Percentiles rank a stretch among this genome's conserved stretches.
Evolutionary conservation across 352 stramenopile species (phyloP).

Genomic region (Phytopythium mirpurense): DNA sequence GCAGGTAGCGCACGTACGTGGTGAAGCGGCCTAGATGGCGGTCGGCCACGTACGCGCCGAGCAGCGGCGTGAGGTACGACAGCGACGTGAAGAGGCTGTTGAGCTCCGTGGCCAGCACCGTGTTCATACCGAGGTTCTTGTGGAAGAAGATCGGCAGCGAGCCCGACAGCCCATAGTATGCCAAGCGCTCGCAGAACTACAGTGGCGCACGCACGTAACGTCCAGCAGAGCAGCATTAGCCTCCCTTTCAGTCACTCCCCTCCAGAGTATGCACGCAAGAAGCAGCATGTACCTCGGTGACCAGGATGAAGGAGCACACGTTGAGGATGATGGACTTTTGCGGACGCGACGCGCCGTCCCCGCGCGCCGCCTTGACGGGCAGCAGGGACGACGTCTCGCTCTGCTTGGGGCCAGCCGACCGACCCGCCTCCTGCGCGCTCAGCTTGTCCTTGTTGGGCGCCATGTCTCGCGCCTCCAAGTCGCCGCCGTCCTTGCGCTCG

Average conservation of each 20-base stretch:
- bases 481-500: no score
- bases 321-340: slow-evolving; percentile 78
- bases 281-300: slow-evolving; percentile 47
- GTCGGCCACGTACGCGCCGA: slow-evolving; percentile 80
- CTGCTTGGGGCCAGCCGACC: not conserved
- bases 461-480: slow-evolving; percentile 15
- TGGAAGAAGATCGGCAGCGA: slow-evolving; percentile 87
- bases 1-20: slow-evolving; percentile 31
- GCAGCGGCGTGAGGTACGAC: slow-evolving; percentile 78
- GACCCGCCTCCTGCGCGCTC: slow-evolving; percentile 9
- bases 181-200: slow-evolving; percentile 78
- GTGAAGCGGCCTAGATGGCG: slow-evolving; percentile 70
- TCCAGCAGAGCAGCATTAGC: not conserved
- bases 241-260: no score
- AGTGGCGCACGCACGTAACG: not conserved
- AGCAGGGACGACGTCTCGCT: slow-evolving; percentile 19
- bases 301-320: slow-evolving; percentile 87
- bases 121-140: slow-evolving; percentile 74
- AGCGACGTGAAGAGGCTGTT: slow-evolving; percentile 84
- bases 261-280: not conserved
- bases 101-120: slow-evolving; percentile 79
- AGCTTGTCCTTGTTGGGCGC: slow-evolving; percentile 12
- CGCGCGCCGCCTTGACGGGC: slow-evolving; percentile 11
- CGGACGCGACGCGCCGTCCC: slow-evolving; percentile 1
- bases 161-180: slow-evolving; percentile 78